Evolutionary conservation across 495 filamentous ascomycete species (phyloP).

Genomic region (Daldinia grandis): DNA sequence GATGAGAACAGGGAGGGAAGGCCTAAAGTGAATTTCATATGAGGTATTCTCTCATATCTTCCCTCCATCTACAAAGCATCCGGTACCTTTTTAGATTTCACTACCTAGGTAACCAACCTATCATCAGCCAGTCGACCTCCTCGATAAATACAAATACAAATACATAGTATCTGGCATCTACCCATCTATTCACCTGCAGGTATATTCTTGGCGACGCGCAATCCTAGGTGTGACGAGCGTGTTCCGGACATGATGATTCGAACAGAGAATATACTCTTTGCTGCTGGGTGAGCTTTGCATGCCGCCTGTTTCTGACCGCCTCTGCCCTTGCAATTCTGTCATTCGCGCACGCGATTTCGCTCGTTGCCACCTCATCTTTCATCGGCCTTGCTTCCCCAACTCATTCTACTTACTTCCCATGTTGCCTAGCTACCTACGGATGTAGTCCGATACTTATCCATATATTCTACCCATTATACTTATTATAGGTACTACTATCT

Average conservation of each 20-base stretch:
- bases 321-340: slow-evolving; percentile 40
- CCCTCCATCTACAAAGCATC: background rate
- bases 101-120: no score
- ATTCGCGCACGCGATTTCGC: slow-evolving; percentile 43
- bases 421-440: background rate
- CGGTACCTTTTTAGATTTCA: background rate
- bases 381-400: slow-evolving; percentile 6
- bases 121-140: background rate
- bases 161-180: slow-evolving; percentile 10
- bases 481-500: no score
- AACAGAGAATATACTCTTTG: slow-evolving; percentile 27
- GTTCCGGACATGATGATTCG: slow-evolving; percentile 44
- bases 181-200: slow-evolving; percentile 32
- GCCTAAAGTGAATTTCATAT: slow-evolving; percentile 4
- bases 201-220: slow-evolving; percentile 47
- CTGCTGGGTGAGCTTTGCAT: slow-evolving; percentile 44
- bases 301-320: slow-evolving; percentile 38
- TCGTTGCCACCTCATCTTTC: slow-evolving; percentile 34
- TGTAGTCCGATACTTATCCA: slow-evolving; percentile 4
- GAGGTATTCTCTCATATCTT: slow-evolving; percentile 7
- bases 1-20: background rate
- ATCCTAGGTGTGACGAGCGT: slow-evolving; percentile 49
- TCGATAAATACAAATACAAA: background rate
- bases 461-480: background rate
- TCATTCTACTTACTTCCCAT: background rate